phyloP scores from a whole-genome alignment of 2,329 filamentous ascomycete species.

The Aureobasidium vineae region DNA sequence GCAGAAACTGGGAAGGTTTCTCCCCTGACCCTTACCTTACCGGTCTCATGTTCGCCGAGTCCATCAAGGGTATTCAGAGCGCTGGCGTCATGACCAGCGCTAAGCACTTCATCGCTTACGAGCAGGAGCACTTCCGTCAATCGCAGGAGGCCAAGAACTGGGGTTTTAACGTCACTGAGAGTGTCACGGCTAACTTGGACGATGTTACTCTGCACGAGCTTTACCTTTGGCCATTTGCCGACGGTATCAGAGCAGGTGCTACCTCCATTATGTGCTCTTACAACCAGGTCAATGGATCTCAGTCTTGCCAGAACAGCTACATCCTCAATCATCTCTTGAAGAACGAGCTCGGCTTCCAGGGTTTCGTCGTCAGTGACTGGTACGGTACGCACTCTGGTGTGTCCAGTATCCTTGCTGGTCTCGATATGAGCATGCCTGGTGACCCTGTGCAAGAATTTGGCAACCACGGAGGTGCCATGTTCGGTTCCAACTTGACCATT shows the following conservation, averaged over 20 bases:
- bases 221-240: constrained; percentile 65
- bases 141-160: constrained; percentile 36
- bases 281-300: constrained; percentile 76
- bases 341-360: constrained; percentile 68
- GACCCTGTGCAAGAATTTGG: constrained; percentile 30
- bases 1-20: constrained; percentile 47
- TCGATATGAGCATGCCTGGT: constrained; percentile 68
- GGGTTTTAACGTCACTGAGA: constrained; percentile 50
- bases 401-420: constrained; percentile 57
- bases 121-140: constrained; percentile 55
- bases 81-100: constrained; percentile 44
- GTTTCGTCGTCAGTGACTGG: constrained; percentile 68
- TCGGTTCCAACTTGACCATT: constrained; percentile 33
- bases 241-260: constrained; percentile 58
- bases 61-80: constrained; percentile 44
- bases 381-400: constrained; percentile 62
- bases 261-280: constrained; percentile 60
- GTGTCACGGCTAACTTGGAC: constrained; percentile 61
- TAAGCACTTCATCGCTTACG: constrained; percentile 60
- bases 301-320: constrained; percentile 59
- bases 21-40: constrained; percentile 46
- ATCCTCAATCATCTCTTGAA: constrained; percentile 67
- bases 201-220: constrained; percentile 53
- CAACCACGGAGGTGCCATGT: constrained; percentile 31
- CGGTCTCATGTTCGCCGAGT: constrained; percentile 43